A percentile compares a stretch with the other conserved stretches of the same genome.
Evolutionary conservation across 805 yeast species (phyloP).

Genomic region (Saccharomycopsis sp.): DNA sequence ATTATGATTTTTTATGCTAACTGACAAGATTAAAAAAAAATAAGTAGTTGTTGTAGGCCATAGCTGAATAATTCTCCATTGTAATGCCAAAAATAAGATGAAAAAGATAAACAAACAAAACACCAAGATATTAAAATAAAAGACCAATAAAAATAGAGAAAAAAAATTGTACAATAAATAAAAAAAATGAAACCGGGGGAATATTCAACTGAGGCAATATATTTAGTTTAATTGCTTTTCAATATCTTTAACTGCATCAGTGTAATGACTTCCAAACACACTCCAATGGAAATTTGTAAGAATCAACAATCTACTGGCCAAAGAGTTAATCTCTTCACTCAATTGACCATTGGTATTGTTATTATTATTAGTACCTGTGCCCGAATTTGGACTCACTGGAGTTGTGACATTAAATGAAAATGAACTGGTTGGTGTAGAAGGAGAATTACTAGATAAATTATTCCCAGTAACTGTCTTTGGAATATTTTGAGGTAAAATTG

Average conservation of each 20-base stretch:
- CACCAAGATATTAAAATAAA: no score
- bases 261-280: conserved; percentile 70
- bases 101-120: no score
- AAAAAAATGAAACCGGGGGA: no score
- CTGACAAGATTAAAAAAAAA: no score
- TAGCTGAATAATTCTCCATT: no score
- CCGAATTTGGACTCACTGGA: conserved; percentile 1
- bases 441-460: conserved; percentile 5
- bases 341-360: conserved; percentile 25
- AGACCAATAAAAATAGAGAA: no score
- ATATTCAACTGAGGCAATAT: no score
- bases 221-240: not conserved
- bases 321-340: conserved; percentile 48
- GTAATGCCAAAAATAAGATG: no score
- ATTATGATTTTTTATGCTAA: no score
- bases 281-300: conserved; percentile 75
- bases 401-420: conserved; percentile 8
- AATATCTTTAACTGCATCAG: conserved; percentile 30
- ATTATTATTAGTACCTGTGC: conserved; percentile 12
- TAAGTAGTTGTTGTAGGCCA: no score
- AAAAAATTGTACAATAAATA: no score
- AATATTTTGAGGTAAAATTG: conserved; percentile 24
- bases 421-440: conserved; percentile 6
- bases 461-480: conserved; percentile 13
- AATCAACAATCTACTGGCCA: conserved; percentile 55